A percentile compares a stretch with the other conserved stretches of the same genome.
Evolutionary conservation across 768 basidiomycete species (phyloP).

Genomic region (Tephrocybe sp.): DNA sequence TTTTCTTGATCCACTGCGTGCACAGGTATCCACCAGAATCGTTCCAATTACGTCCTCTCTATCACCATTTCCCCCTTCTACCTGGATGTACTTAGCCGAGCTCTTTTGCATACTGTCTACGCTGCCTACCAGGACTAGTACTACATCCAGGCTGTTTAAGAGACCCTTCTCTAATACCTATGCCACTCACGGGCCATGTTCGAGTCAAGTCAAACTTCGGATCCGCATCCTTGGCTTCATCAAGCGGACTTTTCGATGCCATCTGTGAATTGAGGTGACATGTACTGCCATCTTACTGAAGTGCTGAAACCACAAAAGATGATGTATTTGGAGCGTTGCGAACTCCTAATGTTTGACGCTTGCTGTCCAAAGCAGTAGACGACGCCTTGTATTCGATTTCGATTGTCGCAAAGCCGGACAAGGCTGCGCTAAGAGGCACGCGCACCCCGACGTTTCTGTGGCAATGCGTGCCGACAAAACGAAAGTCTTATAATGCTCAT

Average conservation of each 20-base stretch:
- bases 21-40: too few relatives aligned
- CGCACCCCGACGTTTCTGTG: conserved; percentile 1
- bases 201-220: background rate
- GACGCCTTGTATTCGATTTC: conserved; percentile 2
- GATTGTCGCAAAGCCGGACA: conserved; percentile 1
- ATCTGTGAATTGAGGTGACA: background rate
- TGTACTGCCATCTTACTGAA: conserved; percentile 3
- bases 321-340: background rate
- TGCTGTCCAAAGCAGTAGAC: background rate
- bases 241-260: conserved; percentile 3
- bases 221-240: background rate
- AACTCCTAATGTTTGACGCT: conserved; percentile 1
- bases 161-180: too few relatives aligned
- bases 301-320: conserved; percentile 2
- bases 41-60: too few relatives aligned
- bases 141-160: too few relatives aligned
- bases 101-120: too few relatives aligned
- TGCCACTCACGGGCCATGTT: background rate
- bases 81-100: too few relatives aligned
- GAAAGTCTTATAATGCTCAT: background rate
- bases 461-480: background rate
- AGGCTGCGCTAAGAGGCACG: conserved; percentile 3
- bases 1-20: too few relatives aligned
- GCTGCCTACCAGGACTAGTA: too few relatives aligned
- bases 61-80: too few relatives aligned